phyloP scores from a whole-genome alignment of 2,329 filamentous ascomycete species.

The Ascosphaera aggregata region DNA sequence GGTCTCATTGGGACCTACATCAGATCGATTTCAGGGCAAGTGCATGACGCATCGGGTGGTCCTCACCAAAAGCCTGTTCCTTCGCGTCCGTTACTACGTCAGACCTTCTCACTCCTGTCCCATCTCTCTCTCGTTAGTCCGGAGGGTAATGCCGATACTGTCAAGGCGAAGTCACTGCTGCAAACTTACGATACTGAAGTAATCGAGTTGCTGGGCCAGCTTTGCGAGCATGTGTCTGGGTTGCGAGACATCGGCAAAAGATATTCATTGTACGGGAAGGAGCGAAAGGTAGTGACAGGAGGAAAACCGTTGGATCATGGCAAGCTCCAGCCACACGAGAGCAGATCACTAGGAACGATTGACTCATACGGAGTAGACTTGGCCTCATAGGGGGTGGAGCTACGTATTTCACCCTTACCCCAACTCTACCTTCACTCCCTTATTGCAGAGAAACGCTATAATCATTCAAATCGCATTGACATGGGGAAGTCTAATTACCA shows the following conservation, averaged over 20 bases:
- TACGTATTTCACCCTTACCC: neutral
- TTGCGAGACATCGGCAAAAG: conserved; percentile 57
- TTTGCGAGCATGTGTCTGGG: conserved; percentile 48
- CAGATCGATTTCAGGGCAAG: conserved; percentile 28
- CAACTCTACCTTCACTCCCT: conserved; percentile 11
- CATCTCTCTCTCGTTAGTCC: conserved; percentile 66
- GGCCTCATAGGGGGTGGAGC: conserved; percentile 1
- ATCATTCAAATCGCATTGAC: too few species aligned
- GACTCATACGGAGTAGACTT: conserved; percentile 4
- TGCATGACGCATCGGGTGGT: conserved; percentile 11
- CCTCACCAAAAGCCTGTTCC: conserved; percentile 14
- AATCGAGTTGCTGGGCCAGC: conserved; percentile 47
- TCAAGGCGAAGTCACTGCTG: conserved; percentile 46
- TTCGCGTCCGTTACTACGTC: conserved; percentile 58
- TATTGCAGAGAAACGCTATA: too few species aligned
- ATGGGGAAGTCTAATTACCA: too few species aligned
- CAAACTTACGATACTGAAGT: conserved; percentile 71
- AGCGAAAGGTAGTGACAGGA: too few species aligned
- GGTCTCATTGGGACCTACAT: conserved; percentile 56
- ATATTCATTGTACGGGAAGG: conserved; percentile 34
- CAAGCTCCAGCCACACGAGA: conserved; percentile 9
- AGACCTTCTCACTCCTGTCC: conserved; percentile 65
- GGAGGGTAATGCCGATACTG: conserved; percentile 36
- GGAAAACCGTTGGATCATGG: conserved; percentile 7
- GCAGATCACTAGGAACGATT: conserved; percentile 11